Percentiles rank a stretch among this genome's conserved stretches.
Evolutionary conservation across 1,284 basidiomycete species (phyloP).

Genomic region (Volvariella surrecta): DNA sequence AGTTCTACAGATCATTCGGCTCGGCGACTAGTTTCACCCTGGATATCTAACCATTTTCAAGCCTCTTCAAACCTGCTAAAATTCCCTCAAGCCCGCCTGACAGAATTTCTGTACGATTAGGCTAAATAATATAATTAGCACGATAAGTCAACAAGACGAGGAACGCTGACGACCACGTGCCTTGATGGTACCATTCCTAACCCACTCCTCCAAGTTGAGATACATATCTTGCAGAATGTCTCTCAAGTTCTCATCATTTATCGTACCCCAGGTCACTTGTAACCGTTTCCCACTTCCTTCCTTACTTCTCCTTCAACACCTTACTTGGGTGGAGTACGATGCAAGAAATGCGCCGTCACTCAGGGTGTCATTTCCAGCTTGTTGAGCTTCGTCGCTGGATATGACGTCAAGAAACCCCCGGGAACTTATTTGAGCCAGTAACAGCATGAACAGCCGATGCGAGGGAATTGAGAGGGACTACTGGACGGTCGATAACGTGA

Average conservation of each 20-base stretch:
- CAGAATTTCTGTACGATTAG: slow-evolving; percentile 8
- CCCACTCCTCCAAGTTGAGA: slow-evolving; percentile 6
- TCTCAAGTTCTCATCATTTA: slow-evolving; percentile 4
- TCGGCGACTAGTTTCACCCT: slow-evolving; percentile 10
- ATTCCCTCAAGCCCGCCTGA: slow-evolving; percentile 11
- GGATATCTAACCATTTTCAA: slow-evolving; percentile 9
- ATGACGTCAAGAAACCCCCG: slow-evolving; percentile 28
- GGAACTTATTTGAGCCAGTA: slow-evolving; percentile 13
- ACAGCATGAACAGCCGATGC: slow-evolving; percentile 16
- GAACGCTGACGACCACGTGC: slow-evolving; percentile 8
- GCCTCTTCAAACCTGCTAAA: slow-evolving; percentile 8
- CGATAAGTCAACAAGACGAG: not conserved
- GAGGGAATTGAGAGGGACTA: slow-evolving; percentile 11
- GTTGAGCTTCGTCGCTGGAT: slow-evolving; percentile 9
- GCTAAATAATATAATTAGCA: slow-evolving; percentile 3
- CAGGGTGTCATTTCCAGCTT: slow-evolving; percentile 17
- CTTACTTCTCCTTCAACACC: slow-evolving; percentile 28
- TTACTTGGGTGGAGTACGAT: slow-evolving; percentile 23
- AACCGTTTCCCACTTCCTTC: not conserved
- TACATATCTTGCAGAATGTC: slow-evolving; percentile 10
- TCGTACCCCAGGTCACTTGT: not conserved
- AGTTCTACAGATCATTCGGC: no score
- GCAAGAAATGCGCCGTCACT: slow-evolving; percentile 32
- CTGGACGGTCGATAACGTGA: slow-evolving; percentile 30
- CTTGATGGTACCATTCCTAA: slow-evolving; percentile 13